Evolutionary conservation across 2,329 filamentous ascomycete species (phyloP), one percentile per base, ranked within the genome.

Genomic region (Sporothrix schenckii): DNA sequence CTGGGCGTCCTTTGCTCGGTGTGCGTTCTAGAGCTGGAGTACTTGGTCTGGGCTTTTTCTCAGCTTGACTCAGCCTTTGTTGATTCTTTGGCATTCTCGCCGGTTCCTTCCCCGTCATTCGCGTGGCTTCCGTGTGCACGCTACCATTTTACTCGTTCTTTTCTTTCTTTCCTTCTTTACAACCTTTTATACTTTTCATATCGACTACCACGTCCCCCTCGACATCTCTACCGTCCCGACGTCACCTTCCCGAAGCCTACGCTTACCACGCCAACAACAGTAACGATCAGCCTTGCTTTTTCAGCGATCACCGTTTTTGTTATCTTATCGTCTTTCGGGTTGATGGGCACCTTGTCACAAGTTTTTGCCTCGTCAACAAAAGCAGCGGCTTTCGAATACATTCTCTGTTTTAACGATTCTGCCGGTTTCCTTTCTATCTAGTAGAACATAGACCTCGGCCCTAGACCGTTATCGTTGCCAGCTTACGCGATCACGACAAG

Each of bases 21-120:
- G 34, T 27, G 11, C 56, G 19, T 44, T 21, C 56, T 44, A n/a
- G 34, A 44, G 34, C 34, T 47, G 58, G 39, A n/a, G 14, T 44
- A 44, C 58, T 61, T 47, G 68, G 50, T 50, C 68, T 66, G 68
- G 52, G 58, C 68, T 69, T 47, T 10, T 54, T 68, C 41, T 50
- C 24, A 27, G 41, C 53, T 24, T 68, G 66, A 60, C 66, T 68
- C 66, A 69, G 67, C 56, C 67, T 63, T 47, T 60, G 13, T 50
- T 49, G 54, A 9, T 49, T 47, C 30, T 68, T 24, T 19, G 24
- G 21, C 49, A 11, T 53, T 52, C 27, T 14, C 52, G 16, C 34
- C 66, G 56, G 52, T 44, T n/a, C 14, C 66, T 68, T 68, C 66
- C 53, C 53, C 53, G 39, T 49, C 44, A 53, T 60, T 60, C 53